phyloP scores from a whole-genome alignment of 176 grass and related monocot genomes.

The Hyparrhenia diplandra region DNA sequence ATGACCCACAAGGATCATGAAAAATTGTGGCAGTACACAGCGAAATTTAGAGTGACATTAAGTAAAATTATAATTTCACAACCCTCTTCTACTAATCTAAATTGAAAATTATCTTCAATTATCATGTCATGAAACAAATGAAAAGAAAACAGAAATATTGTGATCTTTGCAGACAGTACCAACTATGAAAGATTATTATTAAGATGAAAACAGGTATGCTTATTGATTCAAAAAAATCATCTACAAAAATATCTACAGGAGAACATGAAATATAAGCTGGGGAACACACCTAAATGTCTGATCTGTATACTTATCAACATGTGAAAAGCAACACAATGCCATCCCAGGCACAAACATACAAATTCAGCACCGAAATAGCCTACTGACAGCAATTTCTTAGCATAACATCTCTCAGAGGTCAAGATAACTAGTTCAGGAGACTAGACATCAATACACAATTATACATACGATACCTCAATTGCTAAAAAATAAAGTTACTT shows the following conservation, averaged over 20 bases:
- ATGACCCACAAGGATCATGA: neutral
- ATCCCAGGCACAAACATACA: neutral
- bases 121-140: neutral
- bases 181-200: neutral
- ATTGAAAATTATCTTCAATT: neutral
- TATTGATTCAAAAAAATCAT: conserved; percentile 1
- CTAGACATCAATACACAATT: neutral
- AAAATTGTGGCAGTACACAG: neutral
- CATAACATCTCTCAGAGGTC: neutral
- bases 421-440: neutral
- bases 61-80: neutral
- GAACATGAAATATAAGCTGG: neutral
- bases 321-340: neutral
- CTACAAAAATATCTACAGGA: neutral
- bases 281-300: neutral
- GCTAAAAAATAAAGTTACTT: neutral
- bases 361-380: neutral
- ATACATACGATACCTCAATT: neutral
- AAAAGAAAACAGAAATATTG: neutral
- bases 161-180: neutral
- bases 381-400: neutral
- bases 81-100: neutral
- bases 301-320: neutral
- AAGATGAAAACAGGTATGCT: neutral
- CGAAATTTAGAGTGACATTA: neutral